Percentiles rank a stretch among this genome's conserved stretches.
These are phyloP conservation scores for Pelargonium australe DNA, from an alignment of 441 rosid species.

Conservation along the genomic window DNA sequence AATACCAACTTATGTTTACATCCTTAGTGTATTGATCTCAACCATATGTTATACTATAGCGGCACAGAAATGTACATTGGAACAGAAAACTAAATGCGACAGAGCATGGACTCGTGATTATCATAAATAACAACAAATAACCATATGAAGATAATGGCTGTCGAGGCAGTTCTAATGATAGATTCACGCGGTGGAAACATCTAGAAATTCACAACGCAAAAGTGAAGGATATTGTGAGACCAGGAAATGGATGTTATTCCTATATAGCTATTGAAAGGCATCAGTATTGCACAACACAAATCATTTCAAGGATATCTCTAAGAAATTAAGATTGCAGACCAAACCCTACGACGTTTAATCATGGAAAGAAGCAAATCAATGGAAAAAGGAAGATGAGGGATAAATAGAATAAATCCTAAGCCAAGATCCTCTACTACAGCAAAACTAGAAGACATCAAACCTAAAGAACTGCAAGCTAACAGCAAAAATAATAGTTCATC, in stretches of 20 bases:
- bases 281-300: not conserved
- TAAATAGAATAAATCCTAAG: not conserved
- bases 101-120: not conserved
- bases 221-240: not conserved
- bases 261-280: not conserved
- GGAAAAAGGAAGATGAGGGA: not conserved
- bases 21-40: not conserved
- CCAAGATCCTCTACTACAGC: not conserved
- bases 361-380: not conserved
- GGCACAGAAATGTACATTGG: not conserved
- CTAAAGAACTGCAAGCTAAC: not conserved
- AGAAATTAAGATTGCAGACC: not conserved
- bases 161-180: not conserved
- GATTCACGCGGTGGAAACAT: not conserved
- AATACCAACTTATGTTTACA: not conserved
- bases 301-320: not conserved
- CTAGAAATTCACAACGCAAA: not conserved
- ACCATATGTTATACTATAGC: not conserved
- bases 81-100: not conserved
- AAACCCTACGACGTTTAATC: not conserved
- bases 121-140: conserved; percentile 2
- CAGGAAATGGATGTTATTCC: not conserved
- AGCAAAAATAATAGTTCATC: not conserved
- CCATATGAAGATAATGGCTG: not conserved
- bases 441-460: not conserved